Evolutionary conservation across 306 rosid genomes (phyloP), one percentile per base, ranked within the genome.

Genomic region (Malus sieversii): DNA sequence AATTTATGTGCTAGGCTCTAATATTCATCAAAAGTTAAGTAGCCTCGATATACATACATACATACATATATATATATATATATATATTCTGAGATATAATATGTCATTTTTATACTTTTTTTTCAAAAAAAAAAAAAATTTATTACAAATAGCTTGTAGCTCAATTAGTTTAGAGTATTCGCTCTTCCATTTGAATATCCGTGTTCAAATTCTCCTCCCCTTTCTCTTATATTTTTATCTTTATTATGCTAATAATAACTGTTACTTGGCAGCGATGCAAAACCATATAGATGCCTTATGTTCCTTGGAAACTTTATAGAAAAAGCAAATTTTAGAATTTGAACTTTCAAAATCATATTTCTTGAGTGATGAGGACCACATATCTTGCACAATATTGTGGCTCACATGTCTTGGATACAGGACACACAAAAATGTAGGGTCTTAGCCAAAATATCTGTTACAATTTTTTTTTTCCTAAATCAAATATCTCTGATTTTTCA

Each of bases 241-340:
- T 22, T 61, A 2, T 61, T 61, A n/a, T 8, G 45, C 14, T 32
- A 64, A 32, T 32, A 23, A 13, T 5, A 62, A 9, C n/a, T 6
- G 66, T 62, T 25, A 72, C 10, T 72, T n/a, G 57, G 38, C 14
- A 33, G 51, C 35, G 30, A 53, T 38, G 53, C 22, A 38, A 71
- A 38, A 72, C 0, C 16, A 22, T 7, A 58, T 22, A 10, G 9
- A 57, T 27, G 3, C 55, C 18, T n/a, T 58, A 12, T 40, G 67
- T 1, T 52, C 46, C 53, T 58, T 33, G 38, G 38, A 22, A 72
- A 20, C 66, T 57, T 35, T 57, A 57, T 35, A 38, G 53, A 9
- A 15, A 78, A 82, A 42, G 45, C 2, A 64, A 52, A 82, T 62
- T 77, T 75, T 73, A 70, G 67, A 75, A 74, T 81, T 80, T 80